Conservation (phyloP, 2,329 filamentous ascomycete genomes). For the Fusarium sp. region DNA sequence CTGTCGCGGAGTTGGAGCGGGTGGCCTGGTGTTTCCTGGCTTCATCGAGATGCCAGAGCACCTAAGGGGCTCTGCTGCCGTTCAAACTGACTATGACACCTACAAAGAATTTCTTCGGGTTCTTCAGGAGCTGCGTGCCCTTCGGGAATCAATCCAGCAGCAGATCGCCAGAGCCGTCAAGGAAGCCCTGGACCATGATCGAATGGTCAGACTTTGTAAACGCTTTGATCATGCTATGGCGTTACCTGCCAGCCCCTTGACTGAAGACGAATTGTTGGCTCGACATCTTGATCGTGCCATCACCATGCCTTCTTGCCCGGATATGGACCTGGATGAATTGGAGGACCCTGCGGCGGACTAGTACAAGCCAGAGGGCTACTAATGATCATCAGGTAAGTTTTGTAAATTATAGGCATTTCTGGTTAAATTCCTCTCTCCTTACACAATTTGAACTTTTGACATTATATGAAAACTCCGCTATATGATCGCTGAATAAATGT, state of each 20-base stretch:
- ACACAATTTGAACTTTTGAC: constrained; percentile 21
- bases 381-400: neutral
- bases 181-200: no score
- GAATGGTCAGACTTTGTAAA: no score
- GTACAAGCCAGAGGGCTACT: neutral
- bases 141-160: no score
- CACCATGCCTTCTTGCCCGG: neutral
- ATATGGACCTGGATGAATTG: neutral
- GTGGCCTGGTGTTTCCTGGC: no score
- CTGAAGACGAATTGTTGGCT: neutral
- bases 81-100: no score
- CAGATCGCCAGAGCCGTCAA: no score
- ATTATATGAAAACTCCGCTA: constrained; percentile 21
- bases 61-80: no score
- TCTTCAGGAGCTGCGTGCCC: no score
- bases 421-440: neutral
- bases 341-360: neutral
- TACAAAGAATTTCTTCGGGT: no score
- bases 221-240: no score
- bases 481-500: constrained; percentile 23
- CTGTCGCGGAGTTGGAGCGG: no score
- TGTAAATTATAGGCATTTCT: constrained; percentile 6
- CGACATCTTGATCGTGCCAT: neutral
- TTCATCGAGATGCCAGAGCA: no score
- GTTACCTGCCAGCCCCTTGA: neutral